Evolutionary conservation across 192 early-diverging fungal genomes (phyloP), one percentile per base, ranked within the genome.

Genomic region (Gamsiella multidivaricata): DNA sequence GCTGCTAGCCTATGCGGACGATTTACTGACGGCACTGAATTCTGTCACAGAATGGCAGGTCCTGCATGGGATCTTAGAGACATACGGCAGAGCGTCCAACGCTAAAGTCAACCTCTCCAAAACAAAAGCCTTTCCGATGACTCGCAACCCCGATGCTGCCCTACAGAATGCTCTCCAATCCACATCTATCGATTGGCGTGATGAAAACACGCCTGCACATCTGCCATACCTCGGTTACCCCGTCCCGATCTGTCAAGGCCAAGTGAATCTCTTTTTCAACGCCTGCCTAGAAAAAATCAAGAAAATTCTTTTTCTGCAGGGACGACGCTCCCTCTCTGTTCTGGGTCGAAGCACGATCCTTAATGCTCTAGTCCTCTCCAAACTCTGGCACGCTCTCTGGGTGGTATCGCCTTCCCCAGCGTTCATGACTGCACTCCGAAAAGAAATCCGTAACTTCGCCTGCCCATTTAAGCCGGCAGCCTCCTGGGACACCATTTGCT

Each of bases 1-100:
- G 9, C 18, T 60, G 3, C 33, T 69, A 39, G 74, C 65, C 8
- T 78, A 63, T 26, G 80, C 71, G n/a, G 80, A 75, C 42, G 71
- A 75, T 61, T 22, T 59, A 6, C 18, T 70, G n/a, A n/a, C 51
- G 14, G 57, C 59, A 12, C 33, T 68, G 12, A 20, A 26, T 28
- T 33, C 47, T 2, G 17, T 29, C 1, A 0, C 25, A 6, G 70
- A 81, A 37, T 68, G 53, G 64, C 34, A 20, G 2, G 17, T 10
- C 3, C 53, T 81, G 0, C 32, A 39, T 8, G 0, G 20, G 3
- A 7, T 39, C 11, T 22, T 68, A 5, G 18, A 17, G 3, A 28
- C 15, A 43, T 81, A 81, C 31, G 23, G 31, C 2, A 3, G 34
- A 34, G 60, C 39, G 3, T 60, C 54, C 0, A 81, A 81, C 23